phyloP scores from a whole-genome alignment of 2,329 filamentous ascomycete species.

The Aspergillus japonicus region DNA sequence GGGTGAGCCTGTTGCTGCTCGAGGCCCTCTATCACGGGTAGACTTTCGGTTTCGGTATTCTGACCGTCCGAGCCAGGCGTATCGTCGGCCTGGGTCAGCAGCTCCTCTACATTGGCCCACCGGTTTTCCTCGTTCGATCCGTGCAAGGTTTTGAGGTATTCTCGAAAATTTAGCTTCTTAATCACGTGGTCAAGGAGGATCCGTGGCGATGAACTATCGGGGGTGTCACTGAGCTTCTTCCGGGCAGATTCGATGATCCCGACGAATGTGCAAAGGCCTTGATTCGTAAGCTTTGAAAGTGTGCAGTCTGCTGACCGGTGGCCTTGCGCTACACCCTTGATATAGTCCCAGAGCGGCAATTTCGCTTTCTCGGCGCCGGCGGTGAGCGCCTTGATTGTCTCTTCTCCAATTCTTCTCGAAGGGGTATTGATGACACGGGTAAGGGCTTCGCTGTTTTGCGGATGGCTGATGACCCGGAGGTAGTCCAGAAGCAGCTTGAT shows the following conservation, averaged over 20 bases:
- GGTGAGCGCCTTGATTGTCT: conserved; percentile 70
- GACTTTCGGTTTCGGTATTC: conserved; percentile 52
- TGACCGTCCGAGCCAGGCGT: conserved; percentile 56
- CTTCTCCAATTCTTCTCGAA: conserved; percentile 74
- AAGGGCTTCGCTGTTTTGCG: conserved; percentile 82
- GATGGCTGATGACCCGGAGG: conserved; percentile 77
- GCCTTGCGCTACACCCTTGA: conserved; percentile 60
- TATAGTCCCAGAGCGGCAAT: conserved; percentile 72
- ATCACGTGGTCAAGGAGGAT: conserved; percentile 58
- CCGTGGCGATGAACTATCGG: conserved; percentile 39
- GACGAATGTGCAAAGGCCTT: background rate
- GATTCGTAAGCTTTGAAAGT: conserved; percentile 50
- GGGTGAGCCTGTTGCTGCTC: conserved; percentile 56
- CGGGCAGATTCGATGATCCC: conserved; percentile 56
- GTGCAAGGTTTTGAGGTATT: conserved; percentile 70
- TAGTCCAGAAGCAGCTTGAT: conserved; percentile 88
- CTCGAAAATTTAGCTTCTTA: conserved; percentile 68
- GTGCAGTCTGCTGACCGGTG: conserved; percentile 53
- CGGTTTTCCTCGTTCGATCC: conserved; percentile 72
- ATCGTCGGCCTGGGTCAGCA: conserved; percentile 76
- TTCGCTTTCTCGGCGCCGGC: conserved; percentile 72
- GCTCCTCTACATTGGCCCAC: conserved; percentile 87
- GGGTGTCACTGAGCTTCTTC: conserved; percentile 53
- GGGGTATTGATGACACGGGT: conserved; percentile 83
- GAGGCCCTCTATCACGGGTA: conserved; percentile 69